Evolutionary conservation across 129 eudicot genomes (phyloP), one percentile per base, ranked within the genome.

Genomic region (Escallonia rubra): DNA sequence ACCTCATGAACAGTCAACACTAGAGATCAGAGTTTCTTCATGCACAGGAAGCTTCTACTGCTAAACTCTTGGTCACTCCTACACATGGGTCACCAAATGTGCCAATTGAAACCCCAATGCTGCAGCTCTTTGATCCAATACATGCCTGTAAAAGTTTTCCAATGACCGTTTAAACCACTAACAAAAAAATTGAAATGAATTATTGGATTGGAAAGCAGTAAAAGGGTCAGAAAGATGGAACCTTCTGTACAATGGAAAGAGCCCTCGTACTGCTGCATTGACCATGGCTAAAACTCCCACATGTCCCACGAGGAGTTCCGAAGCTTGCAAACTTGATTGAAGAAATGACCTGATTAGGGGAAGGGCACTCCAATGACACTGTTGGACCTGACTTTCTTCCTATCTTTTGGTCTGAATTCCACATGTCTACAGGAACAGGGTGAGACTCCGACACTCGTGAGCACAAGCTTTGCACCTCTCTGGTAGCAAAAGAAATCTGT

Each of bases 221-320:
- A 23, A 23, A 23, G 34, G 34, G 34, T 23, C 34, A 23, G 34
- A 23, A 23, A 23, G 34, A 23, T 1, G 5, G 23, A 55, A 89
- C 97, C 87, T 88, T 82, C 74, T 86, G 59, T 38, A 93, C 82
- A 51, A 78, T 34, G 34, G 91, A 62, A 68, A 84, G 92, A 38
- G 95, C 92, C 8, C 66, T 72, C 47, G 55, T 13, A 79, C 96
- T 92, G 61, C 69, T 83, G 86, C 96, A 93, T 71, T 70, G 68
- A 6, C 98, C 98, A 48, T 93, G 96, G 64, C 78, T 86, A 45
- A 79, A 93, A 59, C 88, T 85, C 60, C 97, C 97, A 66, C 97
- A 91, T 8, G 78, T 75, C 59, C 97, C 97, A 11, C 40, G 72
- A 11, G 97, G 97, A 57, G 90, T 91, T 43, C 97, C 97, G 40